Evolutionary conservation across 2,329 filamentous ascomycete genomes (phyloP), one percentile per base, ranked within the genome.

Genomic region (Exophiala viscosa): DNA sequence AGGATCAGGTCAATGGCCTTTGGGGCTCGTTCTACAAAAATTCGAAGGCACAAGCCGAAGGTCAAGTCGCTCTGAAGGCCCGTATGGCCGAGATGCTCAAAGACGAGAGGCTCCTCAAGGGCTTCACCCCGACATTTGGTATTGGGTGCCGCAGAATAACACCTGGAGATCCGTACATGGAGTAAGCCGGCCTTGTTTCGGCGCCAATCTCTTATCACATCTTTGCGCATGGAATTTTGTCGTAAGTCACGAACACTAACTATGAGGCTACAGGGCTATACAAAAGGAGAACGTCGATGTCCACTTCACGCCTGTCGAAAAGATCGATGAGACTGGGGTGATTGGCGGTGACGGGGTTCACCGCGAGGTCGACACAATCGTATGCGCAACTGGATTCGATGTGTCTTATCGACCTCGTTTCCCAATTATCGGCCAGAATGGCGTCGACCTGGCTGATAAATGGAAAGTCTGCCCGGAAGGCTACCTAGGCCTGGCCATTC

Each of bases 81-180:
- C 67, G 75, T 11, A 80, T 79, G 76, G 68, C 66, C 10, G 74
- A 79, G 54, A 71, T 70, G 47, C 76, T 81, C 61, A 78, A 76
- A 55, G 76, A 80, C 52, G 67, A 78, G 54, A 66, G 76, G 9
- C 65, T 79, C 18, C 61, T 78, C 2, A 62, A 77, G 48, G 74
- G 74, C 4, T 76, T 76, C 49, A 75, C 70, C 4, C 74, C 74
- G 0, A 73, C 69, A 13, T 77, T 73, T 18, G 70, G 70, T 10
- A 56, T 76, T 34, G 75, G 75, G 1, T 77, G 69, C 50, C 68
- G 74, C 9, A 59, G 74, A n/a, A 66, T 77, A 38, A 76, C 73
- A 0, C 74, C 74, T 0, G 76, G 76, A 2, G 75, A 78, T 59
- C 74, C 74, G 1, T 79, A 79, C 57, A 76, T 79, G 70, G 56